Conservation (phyloP, 108 stramenopile species). For the Skeletonema costatum region DNA sequence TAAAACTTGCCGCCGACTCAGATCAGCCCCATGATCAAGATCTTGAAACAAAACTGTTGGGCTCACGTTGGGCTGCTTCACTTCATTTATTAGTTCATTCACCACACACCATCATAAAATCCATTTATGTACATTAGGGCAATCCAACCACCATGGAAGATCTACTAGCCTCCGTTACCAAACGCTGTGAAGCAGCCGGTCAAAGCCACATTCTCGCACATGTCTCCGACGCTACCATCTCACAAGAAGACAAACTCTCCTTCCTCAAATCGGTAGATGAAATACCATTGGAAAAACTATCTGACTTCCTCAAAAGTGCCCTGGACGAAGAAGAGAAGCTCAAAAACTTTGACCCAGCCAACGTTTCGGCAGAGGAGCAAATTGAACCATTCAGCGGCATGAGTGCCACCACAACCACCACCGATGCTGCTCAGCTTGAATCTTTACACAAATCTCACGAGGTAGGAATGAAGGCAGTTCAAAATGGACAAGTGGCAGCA, state of each 20-base stretch:
- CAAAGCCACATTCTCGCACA: constrained; percentile 42
- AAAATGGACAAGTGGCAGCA: constrained; percentile 82
- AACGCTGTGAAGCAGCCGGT: constrained; percentile 13
- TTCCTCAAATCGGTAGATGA: constrained; percentile 41
- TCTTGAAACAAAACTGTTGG: too few species aligned
- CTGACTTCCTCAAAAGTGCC: constrained; percentile 52
- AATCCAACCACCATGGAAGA: constrained; percentile 1
- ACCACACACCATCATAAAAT: too few species aligned
- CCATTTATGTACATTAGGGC: too few species aligned
- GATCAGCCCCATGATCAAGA: background rate
- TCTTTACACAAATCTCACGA: constrained; percentile 13
- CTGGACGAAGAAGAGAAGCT: constrained; percentile 48
- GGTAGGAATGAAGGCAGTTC: constrained; percentile 68
- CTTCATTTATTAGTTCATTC: too few species aligned
- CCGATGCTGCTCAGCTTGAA: constrained; percentile 6
- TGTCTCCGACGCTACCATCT: constrained; percentile 16
- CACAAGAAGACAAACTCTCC: constrained; percentile 18
- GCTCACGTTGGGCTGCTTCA: too few species aligned
- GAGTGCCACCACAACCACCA: constrained; percentile 42
- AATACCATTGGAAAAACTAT: constrained; percentile 60
- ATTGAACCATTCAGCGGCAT: constrained; percentile 68
- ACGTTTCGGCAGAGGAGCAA: constrained; percentile 12
- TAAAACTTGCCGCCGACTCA: background rate
- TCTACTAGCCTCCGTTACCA: constrained; percentile 31
- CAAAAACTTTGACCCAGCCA: constrained; percentile 17